phyloP scores from a whole-genome alignment of 2,329 filamentous ascomycete genomes.

The Epichloe typhina region DNA sequence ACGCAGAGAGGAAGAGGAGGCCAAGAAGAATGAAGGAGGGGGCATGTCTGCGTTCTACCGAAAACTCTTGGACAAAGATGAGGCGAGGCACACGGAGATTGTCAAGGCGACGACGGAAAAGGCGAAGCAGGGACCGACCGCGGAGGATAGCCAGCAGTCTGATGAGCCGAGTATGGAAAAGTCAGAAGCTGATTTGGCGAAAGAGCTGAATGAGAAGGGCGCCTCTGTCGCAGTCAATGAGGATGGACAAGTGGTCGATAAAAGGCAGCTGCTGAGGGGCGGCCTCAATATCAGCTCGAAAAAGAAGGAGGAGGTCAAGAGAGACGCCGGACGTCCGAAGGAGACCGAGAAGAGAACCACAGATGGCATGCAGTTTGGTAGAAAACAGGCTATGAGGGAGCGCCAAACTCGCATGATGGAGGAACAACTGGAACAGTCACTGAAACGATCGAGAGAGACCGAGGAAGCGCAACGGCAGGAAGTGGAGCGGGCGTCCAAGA shows the following conservation, averaged over 20 bases:
- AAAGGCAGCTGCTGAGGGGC: conserved; percentile 62
- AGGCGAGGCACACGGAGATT: conserved; percentile 55
- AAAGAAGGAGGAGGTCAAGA: conserved; percentile 34
- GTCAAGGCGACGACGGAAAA: conserved; percentile 52
- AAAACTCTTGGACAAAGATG: conserved; percentile 56
- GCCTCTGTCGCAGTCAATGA: conserved; percentile 60
- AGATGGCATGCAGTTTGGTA: conserved; percentile 29
- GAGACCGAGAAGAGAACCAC: conserved; percentile 23
- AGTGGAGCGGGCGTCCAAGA: conserved; percentile 56
- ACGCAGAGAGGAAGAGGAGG: conserved; percentile 48
- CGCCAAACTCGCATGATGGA: conserved; percentile 69
- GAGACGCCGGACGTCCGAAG: conserved; percentile 11
- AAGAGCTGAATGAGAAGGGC: conserved; percentile 50
- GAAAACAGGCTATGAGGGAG: conserved; percentile 57
- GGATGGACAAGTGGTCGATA: conserved; percentile 72
- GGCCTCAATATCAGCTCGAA: conserved; percentile 61
- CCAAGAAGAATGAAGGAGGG: conserved; percentile 46
- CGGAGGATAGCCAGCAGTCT: conserved; percentile 14
- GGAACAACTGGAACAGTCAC: conserved; percentile 58
- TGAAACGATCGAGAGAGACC: conserved; percentile 60
- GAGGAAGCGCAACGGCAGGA: conserved; percentile 49
- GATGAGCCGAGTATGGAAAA: conserved; percentile 36
- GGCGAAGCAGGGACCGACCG: conserved; percentile 25
- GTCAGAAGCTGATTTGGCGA: conserved; percentile 50
- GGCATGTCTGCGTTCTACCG: conserved; percentile 73